Evolutionary conservation across 2,329 filamentous ascomycete genomes (phyloP).

Genomic region (Coleophoma eucalyptorum): DNA sequence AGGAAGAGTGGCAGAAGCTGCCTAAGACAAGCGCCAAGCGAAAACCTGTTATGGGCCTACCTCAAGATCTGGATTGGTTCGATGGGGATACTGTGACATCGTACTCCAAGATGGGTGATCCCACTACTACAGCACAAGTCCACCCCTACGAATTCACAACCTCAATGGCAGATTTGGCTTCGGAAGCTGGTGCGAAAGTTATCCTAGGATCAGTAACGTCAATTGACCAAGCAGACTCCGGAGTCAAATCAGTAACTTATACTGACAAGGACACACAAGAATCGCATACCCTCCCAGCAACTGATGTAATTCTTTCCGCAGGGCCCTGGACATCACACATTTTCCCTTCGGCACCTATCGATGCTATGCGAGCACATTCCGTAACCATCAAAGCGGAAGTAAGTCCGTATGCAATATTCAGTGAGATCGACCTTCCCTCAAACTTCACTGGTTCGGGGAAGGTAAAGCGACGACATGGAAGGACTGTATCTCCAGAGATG

Average conservation of each 20-base stretch:
- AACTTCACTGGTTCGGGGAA: conserved; percentile 51
- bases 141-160: conserved; percentile 91
- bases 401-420: conserved; percentile 78
- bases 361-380: conserved; percentile 59
- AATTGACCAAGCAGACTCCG: conserved; percentile 57
- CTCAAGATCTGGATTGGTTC: conserved; percentile 82
- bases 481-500: conserved; percentile 81
- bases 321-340: conserved; percentile 61
- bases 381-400: conserved; percentile 63
- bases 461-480: conserved; percentile 50
- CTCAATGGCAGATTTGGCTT: conserved; percentile 72
- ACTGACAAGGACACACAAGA: conserved; percentile 44
- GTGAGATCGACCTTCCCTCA: conserved; percentile 71
- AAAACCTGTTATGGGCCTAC: conserved; percentile 56
- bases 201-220: conserved; percentile 64
- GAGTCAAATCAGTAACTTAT: conserved; percentile 68
- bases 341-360: conserved; percentile 53
- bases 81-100: conserved; percentile 58
- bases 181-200: conserved; percentile 65
- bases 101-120: conserved; percentile 83
- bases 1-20: conserved; percentile 54
- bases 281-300: conserved; percentile 48
- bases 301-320: conserved; percentile 33
- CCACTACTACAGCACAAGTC: conserved; percentile 83
- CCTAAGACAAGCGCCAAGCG: conserved; percentile 54